Evolutionary conservation across 768 basidiomycete genomes (phyloP).

Genomic region (Lenzites betulinus): DNA sequence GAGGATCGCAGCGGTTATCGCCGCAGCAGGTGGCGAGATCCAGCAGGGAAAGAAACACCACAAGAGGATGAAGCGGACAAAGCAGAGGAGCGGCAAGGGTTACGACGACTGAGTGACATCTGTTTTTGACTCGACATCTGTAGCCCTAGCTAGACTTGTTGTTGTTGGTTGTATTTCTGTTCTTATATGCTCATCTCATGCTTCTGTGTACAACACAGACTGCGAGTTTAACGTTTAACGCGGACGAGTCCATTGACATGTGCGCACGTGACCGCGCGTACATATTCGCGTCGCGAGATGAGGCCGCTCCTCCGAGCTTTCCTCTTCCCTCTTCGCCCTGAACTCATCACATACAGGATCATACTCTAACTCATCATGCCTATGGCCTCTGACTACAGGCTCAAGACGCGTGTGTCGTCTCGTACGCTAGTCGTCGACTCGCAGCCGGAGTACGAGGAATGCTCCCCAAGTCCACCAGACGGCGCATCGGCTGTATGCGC

Average conservation of each 20-base stretch:
- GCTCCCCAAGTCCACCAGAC: background rate
- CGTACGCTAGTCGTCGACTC: slow-evolving; percentile 5
- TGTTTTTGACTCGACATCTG: background rate
- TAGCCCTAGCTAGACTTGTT: slow-evolving; percentile 16
- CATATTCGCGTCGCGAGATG: background rate
- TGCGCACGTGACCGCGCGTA: slow-evolving; percentile 1
- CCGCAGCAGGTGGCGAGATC: slow-evolving; percentile 37
- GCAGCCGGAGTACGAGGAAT: background rate
- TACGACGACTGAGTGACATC: slow-evolving; percentile 60
- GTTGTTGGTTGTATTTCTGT: background rate
- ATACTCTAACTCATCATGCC: background rate
- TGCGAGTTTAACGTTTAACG: too few species aligned
- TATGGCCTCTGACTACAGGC: background rate
- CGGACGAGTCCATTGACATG: too few species aligned
- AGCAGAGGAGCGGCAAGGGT: slow-evolving; percentile 91
- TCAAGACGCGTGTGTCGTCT: background rate
- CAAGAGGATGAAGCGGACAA: slow-evolving; percentile 78
- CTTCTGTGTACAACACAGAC: too few species aligned
- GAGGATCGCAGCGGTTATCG: slow-evolving; percentile 45
- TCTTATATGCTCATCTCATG: background rate
- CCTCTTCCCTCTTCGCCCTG: background rate
- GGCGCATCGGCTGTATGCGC: slow-evolving; percentile 58
- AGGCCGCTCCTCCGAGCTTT: background rate
- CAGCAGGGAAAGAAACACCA: slow-evolving; percentile 75
- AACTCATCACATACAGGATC: background rate